phyloP scores from a whole-genome alignment of 768 basidiomycete species.

The Hortiboletus flavorubellus region DNA sequence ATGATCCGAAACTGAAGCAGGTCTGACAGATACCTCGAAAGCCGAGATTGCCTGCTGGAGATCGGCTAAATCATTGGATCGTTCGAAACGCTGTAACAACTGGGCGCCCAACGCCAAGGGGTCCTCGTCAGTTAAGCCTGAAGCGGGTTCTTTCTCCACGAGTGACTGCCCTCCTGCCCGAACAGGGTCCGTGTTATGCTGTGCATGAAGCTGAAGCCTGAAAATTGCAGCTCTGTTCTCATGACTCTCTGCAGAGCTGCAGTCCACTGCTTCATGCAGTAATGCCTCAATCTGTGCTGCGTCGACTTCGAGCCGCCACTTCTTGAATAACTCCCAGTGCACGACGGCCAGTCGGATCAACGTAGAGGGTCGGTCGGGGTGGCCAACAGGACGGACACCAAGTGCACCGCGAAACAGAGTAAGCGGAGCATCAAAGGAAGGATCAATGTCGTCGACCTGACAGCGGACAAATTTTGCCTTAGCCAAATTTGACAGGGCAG shows the following conservation, averaged over 20 bases:
- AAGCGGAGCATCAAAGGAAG: not conserved
- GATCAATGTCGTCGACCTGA: not conserved
- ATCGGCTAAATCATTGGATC: not conserved
- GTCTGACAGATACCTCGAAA: not conserved
- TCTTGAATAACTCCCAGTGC: too few relatives aligned
- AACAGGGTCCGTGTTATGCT: too few relatives aligned
- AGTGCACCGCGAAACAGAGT: not conserved
- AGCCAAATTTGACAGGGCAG: slow-evolving; percentile 1
- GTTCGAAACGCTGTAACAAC: not conserved
- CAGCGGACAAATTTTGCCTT: not conserved
- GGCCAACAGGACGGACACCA: not conserved
- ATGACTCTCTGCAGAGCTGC: too few relatives aligned
- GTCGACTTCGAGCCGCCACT: too few relatives aligned
- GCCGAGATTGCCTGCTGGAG: not conserved
- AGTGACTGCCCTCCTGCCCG: too few relatives aligned
- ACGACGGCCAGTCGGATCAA: too few relatives aligned
- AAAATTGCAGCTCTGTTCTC: too few relatives aligned
- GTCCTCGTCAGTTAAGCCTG: too few relatives aligned
- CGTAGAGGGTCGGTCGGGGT: too few relatives aligned
- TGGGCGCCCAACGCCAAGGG: not conserved
- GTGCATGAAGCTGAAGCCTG: too few relatives aligned
- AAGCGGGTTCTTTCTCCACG: too few relatives aligned
- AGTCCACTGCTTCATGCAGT: not conserved
- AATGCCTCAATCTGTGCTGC: not conserved
- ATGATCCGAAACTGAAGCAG: not conserved